Percentiles rank a stretch among this genome's conserved stretches.
Conservation (phyloP, 192 early-diverging fungal species). For the Thoreauomyces humboldtii region DNA sequence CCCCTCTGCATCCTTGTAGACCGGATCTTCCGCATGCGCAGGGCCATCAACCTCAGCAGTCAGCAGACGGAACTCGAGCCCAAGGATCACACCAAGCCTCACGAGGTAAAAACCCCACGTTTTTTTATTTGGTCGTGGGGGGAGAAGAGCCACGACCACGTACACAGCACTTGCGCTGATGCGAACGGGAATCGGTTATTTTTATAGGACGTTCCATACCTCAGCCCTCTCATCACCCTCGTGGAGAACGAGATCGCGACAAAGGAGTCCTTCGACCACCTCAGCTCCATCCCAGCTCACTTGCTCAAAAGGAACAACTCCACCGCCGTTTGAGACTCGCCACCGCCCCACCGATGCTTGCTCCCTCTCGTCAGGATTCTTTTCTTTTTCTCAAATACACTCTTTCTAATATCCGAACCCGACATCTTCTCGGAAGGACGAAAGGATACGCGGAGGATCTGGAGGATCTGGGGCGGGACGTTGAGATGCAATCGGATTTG, state of each 20-base stretch:
- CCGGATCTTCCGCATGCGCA: conserved; percentile 77
- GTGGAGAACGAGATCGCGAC: conserved; percentile 74
- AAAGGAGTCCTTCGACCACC: conserved; percentile 41
- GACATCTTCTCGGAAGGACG: too few species aligned
- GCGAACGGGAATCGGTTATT: not conserved
- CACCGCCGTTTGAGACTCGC: conserved; percentile 11
- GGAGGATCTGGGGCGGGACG: too few species aligned
- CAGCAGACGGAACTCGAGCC: conserved; percentile 67
- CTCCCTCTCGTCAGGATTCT: too few species aligned
- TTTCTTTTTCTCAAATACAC: too few species aligned
- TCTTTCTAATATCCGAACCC: too few species aligned
- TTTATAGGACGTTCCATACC: conserved; percentile 78
- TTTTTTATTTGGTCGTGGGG: too few species aligned
- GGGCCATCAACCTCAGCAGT: conserved; percentile 74
- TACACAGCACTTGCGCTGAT: not conserved
- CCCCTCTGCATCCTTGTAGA: conserved; percentile 36
- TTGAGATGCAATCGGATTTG: too few species aligned
- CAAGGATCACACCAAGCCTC: conserved; percentile 72
- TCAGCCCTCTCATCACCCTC: conserved; percentile 74
- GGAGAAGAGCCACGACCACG: too few species aligned
- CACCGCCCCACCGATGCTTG: not conserved
- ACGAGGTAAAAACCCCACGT: conserved; percentile 74
- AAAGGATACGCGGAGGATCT: too few species aligned
- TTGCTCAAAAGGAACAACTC: conserved; percentile 40
- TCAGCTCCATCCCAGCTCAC: conserved; percentile 39